Percentiles rank a stretch among this genome's conserved stretches.
Conservation (phyloP, 441 rosid genomes). For the Adansonia madagascariensis region DNA sequence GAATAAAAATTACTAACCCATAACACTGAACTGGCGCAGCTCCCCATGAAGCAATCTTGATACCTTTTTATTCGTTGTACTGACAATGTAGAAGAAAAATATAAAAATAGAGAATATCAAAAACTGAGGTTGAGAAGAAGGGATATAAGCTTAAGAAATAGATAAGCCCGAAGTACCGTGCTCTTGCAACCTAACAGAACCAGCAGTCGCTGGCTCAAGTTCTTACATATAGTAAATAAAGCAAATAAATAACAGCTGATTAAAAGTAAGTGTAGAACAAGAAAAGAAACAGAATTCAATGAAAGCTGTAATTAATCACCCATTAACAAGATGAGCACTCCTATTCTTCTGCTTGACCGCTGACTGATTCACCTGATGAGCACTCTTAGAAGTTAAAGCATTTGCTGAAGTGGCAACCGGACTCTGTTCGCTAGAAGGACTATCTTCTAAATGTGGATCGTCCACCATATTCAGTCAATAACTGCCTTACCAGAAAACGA, state of each 20-base stretch:
- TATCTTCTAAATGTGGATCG: slow-evolving; percentile 20
- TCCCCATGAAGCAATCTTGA: slow-evolving; percentile 44
- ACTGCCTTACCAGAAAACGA: slow-evolving; percentile 16
- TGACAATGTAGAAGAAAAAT: too few relatives aligned
- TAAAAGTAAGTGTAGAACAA: neutral
- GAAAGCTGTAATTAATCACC: neutral
- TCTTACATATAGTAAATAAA: too few relatives aligned
- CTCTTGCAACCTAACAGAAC: too few relatives aligned
- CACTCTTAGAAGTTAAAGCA: slow-evolving; percentile 31
- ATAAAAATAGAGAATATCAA: too few relatives aligned
- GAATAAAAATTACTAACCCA: slow-evolving; percentile 38
- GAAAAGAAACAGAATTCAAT: neutral
- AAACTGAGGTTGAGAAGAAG: too few relatives aligned
- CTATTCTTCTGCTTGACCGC: slow-evolving; percentile 32
- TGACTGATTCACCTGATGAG: slow-evolving; percentile 32
- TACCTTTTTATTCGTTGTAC: slow-evolving; percentile 38
- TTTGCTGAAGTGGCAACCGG: slow-evolving; percentile 36
- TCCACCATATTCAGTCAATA: slow-evolving; percentile 28
- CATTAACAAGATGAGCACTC: neutral
- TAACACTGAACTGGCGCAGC: slow-evolving; percentile 46
- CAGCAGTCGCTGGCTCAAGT: too few relatives aligned
- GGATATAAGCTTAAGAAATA: too few relatives aligned
- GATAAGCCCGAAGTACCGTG: too few relatives aligned
- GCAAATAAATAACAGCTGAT: neutral
- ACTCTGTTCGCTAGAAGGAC: slow-evolving; percentile 17